phyloP scores from a whole-genome alignment of 441 rosid genomes.

The Croton laevigatus region DNA sequence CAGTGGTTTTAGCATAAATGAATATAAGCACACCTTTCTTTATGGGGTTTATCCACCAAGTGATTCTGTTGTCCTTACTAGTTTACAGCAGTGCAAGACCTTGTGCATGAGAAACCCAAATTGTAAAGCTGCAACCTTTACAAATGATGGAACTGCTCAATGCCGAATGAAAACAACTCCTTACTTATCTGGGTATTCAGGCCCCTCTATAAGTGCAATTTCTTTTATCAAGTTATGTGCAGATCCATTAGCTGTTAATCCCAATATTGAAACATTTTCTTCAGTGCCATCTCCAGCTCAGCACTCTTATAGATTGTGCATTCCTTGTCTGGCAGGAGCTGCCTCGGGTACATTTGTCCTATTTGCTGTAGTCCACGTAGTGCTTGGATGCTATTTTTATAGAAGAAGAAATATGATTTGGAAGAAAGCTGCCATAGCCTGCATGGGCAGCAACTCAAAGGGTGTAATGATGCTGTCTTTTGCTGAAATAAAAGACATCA shows the following conservation, averaged over 20 bases:
- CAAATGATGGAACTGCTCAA: constrained; percentile 46
- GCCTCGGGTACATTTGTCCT: constrained; percentile 47
- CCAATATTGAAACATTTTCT: constrained; percentile 26
- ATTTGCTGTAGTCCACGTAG: constrained; percentile 50
- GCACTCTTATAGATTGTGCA: constrained; percentile 35
- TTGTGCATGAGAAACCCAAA: constrained; percentile 39
- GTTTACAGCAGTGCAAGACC: constrained; percentile 48
- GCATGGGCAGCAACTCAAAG: constrained; percentile 39
- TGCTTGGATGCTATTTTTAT: constrained; percentile 43
- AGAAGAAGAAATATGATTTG: constrained; percentile 40
- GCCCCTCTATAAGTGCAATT: constrained; percentile 51
- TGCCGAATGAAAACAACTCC: constrained; percentile 49
- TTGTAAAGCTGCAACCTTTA: constrained; percentile 66
- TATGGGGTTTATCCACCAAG: constrained; percentile 66
- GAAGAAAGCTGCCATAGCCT: constrained; percentile 45
- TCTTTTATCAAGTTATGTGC: constrained; percentile 68
- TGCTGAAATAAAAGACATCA: constrained; percentile 58
- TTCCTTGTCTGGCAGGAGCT: constrained; percentile 59
- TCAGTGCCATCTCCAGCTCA: constrained; percentile 24
- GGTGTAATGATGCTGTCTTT: constrained; percentile 54
- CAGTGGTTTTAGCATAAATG: constrained; percentile 41
- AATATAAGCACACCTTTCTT: constrained; percentile 46
- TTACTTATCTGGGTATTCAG: constrained; percentile 62
- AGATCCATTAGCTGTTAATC: constrained; percentile 68
- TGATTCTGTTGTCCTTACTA: constrained; percentile 36